phyloP scores from a whole-genome alignment of 176 grass and related monocot species.

The Eleusine coracana region DNA sequence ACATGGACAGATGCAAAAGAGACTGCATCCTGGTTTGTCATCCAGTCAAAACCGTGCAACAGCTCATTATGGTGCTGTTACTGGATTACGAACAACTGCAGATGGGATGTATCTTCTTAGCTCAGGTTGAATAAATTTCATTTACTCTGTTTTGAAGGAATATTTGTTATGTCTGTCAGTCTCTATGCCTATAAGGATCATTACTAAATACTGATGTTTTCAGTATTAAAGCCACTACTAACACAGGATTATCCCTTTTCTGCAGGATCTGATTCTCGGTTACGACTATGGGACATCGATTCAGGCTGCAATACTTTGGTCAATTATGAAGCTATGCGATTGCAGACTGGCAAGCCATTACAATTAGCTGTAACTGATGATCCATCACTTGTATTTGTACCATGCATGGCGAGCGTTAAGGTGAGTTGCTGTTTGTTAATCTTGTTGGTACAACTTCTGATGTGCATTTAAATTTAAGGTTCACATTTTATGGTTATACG shows the following conservation, averaged over 20 bases:
- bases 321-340: slow-evolving; percentile 82
- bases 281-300: slow-evolving; percentile 92
- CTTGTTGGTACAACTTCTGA: slow-evolving; percentile 15
- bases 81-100: slow-evolving; percentile 73
- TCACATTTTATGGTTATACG: slow-evolving; percentile 22
- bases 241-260: slow-evolving; percentile 13
- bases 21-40: slow-evolving; percentile 69
- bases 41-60: slow-evolving; percentile 76
- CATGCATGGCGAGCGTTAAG: slow-evolving; percentile 91
- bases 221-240: slow-evolving; percentile 16
- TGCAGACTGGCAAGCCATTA: slow-evolving; percentile 77
- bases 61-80: slow-evolving; percentile 96
- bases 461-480: neutral
- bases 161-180: neutral
- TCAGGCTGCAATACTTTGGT: slow-evolving; percentile 83
- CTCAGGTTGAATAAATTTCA: slow-evolving; percentile 63
- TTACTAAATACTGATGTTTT: neutral
- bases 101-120: slow-evolving; percentile 99
- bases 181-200: slow-evolving; percentile 10
- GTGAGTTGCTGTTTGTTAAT: slow-evolving; percentile 44
- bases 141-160: slow-evolving; percentile 21
- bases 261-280: slow-evolving; percentile 93
- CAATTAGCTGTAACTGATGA: slow-evolving; percentile 73
- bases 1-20: slow-evolving; percentile 50
- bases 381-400: slow-evolving; percentile 78